These are phyloP conservation scores for Clathrospora elynae DNA, from an alignment of 2,329 filamentous ascomycete genomes.

Conservation along the genomic window DNA sequence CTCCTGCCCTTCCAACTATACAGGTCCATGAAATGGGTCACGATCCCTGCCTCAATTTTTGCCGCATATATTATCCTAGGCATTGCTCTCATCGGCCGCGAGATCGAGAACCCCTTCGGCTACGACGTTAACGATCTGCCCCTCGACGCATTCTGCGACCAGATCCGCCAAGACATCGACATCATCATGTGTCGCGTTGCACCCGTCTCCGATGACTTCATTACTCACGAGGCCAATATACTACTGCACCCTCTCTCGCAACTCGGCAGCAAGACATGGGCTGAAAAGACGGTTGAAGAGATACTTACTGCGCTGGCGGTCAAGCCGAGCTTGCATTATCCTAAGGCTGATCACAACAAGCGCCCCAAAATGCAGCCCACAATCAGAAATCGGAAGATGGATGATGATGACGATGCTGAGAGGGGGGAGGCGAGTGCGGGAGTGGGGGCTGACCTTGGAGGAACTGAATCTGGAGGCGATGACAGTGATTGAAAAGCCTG, in stretches of 20 bases:
- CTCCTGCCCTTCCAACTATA: constrained; percentile 81
- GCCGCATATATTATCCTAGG: constrained; percentile 84
- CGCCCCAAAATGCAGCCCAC: constrained; percentile 11
- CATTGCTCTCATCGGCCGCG: constrained; percentile 74
- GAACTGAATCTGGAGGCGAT: no score
- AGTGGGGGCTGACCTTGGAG: no score
- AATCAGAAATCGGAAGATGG: constrained; percentile 11
- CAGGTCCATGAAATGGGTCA: constrained; percentile 67
- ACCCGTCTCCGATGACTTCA: constrained; percentile 58
- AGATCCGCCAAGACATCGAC: constrained; percentile 74
- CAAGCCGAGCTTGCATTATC: constrained; percentile 34
- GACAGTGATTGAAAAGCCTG: no score
- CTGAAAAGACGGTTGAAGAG: constrained; percentile 42
- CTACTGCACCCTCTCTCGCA: constrained; percentile 60
- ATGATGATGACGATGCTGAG: constrained; percentile 19
- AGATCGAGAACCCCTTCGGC: constrained; percentile 86
- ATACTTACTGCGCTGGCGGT: constrained; percentile 49
- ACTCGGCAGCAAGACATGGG: constrained; percentile 44
- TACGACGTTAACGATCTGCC: constrained; percentile 75
- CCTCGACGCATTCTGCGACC: constrained; percentile 73
- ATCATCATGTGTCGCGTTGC: constrained; percentile 66
- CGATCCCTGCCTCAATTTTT: constrained; percentile 73
- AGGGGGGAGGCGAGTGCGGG: constrained; percentile 15
- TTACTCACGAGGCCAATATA: constrained; percentile 54
- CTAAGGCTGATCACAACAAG: constrained; percentile 14